Evolutionary conservation across 164 flowering plant species (phyloP), one percentile per base, ranked within the genome.

Genomic region (Vitis labrusca): DNA sequence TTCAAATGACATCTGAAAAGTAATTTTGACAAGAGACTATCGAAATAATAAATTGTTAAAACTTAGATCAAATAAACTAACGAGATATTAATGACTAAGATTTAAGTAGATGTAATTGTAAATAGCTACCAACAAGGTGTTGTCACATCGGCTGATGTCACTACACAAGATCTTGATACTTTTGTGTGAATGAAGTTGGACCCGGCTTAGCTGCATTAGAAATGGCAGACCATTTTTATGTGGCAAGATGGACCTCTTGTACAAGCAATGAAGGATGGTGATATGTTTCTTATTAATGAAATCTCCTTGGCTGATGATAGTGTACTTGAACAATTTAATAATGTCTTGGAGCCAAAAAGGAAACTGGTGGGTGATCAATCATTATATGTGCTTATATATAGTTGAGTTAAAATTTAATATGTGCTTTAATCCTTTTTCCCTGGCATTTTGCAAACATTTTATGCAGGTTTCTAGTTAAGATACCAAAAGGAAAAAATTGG

Each of bases 231-330:
- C 16, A 82, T 93, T 59, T 96, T 93, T 77, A 65, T 67, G 63
- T 96, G 99, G 99, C 91, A 89, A 77, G 97, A 93, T 85, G 99
- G 99, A 7, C 99, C 99, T 50, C 97, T 96, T 70, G 85, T 93
- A 60, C 78, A 88, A 79, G 92, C 99, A 62, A 96, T 93, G 99
- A 86, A 84, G 81, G 77, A 77, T 65, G 99, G 98, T 44, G 85
- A 91, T 79, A 65, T 93, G 9, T 81, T 96, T 79, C 91, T 96
- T 72, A 83, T 91, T 17, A 98, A 93, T 82, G 97, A 93, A 66
- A 92, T 96, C 56, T 96, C 99, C 11, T 78, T 93, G 79, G 98
- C 98, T 80, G 98, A 96, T 88, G 99, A 96, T 72, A 96, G 99
- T 70, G 98, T 96, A 27, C 91, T 96, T 69, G 98, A 96, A 77